Evolutionary conservation across 495 filamentous ascomycete genomes (phyloP).

Genomic region (Trichoderma gamsii): DNA sequence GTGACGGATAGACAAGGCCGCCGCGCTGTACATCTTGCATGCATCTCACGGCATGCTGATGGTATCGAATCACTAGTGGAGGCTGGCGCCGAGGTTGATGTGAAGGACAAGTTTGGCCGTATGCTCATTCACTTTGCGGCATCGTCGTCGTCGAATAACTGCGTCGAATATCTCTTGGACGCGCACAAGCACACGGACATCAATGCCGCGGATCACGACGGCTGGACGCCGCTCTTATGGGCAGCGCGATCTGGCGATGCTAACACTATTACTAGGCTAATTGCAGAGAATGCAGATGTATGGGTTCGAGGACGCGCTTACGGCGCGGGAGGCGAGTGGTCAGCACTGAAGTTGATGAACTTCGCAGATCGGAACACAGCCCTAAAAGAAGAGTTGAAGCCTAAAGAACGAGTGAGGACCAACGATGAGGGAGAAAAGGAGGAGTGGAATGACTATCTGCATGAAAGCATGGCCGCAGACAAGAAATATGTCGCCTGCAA

Average conservation of each 20-base stretch:
- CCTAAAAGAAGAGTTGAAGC: no score
- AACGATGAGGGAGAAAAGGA: no score
- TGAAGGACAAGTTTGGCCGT: neutral
- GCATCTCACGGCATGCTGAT: neutral
- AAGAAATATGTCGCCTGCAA: no score
- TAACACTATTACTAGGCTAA: neutral
- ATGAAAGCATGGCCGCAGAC: no score
- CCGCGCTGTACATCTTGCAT: slow-evolving; percentile 18
- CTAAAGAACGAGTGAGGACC: no score
- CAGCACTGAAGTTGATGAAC: neutral
- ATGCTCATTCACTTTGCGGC: slow-evolving; percentile 4
- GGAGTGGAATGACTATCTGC: no score
- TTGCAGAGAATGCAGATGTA: neutral
- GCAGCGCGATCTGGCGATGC: neutral
- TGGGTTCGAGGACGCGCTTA: neutral
- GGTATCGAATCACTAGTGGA: neutral
- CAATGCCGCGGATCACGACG: neutral
- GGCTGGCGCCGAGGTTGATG: neutral
- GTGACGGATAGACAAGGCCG: slow-evolving; percentile 17
- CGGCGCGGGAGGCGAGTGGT: neutral
- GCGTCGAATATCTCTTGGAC: neutral
- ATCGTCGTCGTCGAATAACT: neutral
- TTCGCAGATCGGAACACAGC: neutral
- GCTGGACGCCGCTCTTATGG: neutral
- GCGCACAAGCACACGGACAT: neutral